Evolutionary conservation across 169 alveolate genomes (phyloP).

Genomic region (Eimeria necatrix): DNA sequence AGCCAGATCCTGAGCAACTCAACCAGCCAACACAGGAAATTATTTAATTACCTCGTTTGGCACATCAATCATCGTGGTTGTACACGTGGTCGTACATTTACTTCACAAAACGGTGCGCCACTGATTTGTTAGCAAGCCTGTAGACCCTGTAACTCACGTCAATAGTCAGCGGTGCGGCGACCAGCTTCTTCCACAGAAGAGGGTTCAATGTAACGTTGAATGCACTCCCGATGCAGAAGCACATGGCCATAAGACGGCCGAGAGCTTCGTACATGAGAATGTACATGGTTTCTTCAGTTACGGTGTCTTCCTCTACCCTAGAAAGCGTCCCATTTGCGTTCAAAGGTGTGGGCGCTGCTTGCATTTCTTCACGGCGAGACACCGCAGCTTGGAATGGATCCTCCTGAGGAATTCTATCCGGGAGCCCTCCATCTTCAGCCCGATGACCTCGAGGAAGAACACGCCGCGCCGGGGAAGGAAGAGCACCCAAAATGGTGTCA

Average conservation of each 20-base stretch:
- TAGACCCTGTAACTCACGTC: slow-evolving; percentile 44
- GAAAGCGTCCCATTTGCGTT: neutral
- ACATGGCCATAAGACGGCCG: slow-evolving; percentile 95
- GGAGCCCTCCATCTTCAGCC: neutral
- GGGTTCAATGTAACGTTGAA: slow-evolving; percentile 92
- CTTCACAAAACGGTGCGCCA: neutral
- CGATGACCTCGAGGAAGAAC: slow-evolving; percentile 10
- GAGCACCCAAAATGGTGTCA: slow-evolving; percentile 2
- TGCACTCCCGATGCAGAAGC: slow-evolving; percentile 92
- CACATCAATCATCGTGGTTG: too few species aligned
- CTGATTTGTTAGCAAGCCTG: neutral
- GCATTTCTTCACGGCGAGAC: neutral
- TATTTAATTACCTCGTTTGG: too few species aligned
- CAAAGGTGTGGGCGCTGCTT: neutral
- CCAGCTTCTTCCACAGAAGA: slow-evolving; percentile 92
- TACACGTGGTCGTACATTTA: too few species aligned
- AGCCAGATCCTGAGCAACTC: slow-evolving; percentile 84
- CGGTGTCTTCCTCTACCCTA: slow-evolving; percentile 75
- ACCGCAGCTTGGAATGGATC: slow-evolving; percentile 4
- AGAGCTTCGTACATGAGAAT: slow-evolving; percentile 93
- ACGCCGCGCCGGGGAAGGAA: slow-evolving; percentile 59
- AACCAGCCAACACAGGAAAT: neutral
- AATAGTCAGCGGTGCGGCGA: slow-evolving; percentile 80
- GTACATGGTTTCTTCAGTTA: slow-evolving; percentile 82
- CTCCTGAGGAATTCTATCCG: neutral